A percentile compares a stretch with the other conserved stretches of the same genome.
These are phyloP conservation scores for Megacollybia marginata DNA, from an alignment of 768 basidiomycete genomes.

Conservation along the genomic window DNA sequence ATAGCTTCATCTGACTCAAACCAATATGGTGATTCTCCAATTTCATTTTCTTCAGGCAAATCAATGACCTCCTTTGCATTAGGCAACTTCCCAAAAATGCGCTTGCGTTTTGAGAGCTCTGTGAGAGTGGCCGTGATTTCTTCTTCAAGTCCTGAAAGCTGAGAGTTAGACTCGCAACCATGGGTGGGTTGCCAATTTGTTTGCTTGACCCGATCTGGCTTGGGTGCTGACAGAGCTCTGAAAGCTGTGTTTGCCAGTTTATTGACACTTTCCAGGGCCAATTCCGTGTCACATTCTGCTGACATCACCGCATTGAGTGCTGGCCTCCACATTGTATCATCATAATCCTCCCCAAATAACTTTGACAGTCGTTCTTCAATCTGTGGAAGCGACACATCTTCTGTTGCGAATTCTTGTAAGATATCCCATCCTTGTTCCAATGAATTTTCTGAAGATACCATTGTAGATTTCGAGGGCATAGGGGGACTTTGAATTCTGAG, in stretches of 20 bases:
- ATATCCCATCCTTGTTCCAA: slow-evolving; percentile 2
- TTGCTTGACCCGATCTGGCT: too few species aligned
- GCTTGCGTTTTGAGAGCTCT: not conserved
- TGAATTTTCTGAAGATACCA: not conserved
- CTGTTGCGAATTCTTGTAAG: slow-evolving; percentile 4
- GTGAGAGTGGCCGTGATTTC: not conserved
- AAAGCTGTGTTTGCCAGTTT: not conserved
- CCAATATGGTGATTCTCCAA: not conserved
- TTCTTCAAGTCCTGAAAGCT: too few species aligned
- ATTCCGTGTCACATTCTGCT: slow-evolving; percentile 1
- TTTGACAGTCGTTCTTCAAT: not conserved
- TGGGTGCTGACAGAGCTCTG: not conserved
- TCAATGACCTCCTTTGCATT: not conserved
- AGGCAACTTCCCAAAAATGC: not conserved
- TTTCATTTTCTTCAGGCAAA: not conserved
- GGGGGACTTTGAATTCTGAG: too few species aligned
- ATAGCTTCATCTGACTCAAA: not conserved
- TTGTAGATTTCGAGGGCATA: too few species aligned
- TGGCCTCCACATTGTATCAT: slow-evolving; percentile 2
- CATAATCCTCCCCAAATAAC: not conserved
- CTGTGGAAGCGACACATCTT: slow-evolving; percentile 3
- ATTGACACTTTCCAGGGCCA: not conserved
- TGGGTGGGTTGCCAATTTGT: too few species aligned
- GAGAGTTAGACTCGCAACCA: too few species aligned
- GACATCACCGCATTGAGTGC: slow-evolving; percentile 6